Evolutionary conservation across 164 flowering plant genomes (phyloP).

Genomic region (Kingdonia uniflora): DNA sequence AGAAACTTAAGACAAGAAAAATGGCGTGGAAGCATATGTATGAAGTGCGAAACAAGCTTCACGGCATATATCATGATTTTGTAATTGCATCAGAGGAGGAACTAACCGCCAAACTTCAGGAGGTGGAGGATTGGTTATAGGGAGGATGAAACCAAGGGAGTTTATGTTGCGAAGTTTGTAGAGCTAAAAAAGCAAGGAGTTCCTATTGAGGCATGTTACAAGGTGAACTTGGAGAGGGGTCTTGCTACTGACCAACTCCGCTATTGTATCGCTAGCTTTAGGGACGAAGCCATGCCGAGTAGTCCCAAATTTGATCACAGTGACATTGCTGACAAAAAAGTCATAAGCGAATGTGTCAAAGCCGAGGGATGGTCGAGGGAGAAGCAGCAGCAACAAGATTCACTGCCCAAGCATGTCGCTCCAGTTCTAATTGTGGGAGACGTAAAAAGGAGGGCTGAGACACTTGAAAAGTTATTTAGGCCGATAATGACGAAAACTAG

Average conservation of each 20-base stretch:
- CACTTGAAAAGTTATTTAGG: slow-evolving; percentile 75
- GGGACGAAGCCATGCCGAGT: slow-evolving; percentile 73
- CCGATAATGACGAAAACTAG: slow-evolving; percentile 73
- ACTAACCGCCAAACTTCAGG: slow-evolving; percentile 59
- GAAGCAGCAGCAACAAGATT: slow-evolving; percentile 71
- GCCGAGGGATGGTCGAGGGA: slow-evolving; percentile 86
- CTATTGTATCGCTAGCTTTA: slow-evolving; percentile 68
- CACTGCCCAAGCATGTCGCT: slow-evolving; percentile 59
- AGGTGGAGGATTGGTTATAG: slow-evolving; percentile 85
- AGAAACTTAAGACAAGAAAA: slow-evolving; percentile 84
- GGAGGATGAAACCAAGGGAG: slow-evolving; percentile 99
- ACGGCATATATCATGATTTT: slow-evolving; percentile 72
- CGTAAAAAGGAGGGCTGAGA: slow-evolving; percentile 70
- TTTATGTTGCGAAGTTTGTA: slow-evolving; percentile 84
- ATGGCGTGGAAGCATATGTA: slow-evolving; percentile 96
- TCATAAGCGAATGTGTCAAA: slow-evolving; percentile 65
- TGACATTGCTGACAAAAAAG: slow-evolving; percentile 76
- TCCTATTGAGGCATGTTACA: slow-evolving; percentile 78
- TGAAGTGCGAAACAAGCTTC: slow-evolving; percentile 90
- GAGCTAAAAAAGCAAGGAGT: slow-evolving; percentile 94
- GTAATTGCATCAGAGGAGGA: slow-evolving; percentile 55
- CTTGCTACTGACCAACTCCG: slow-evolving; percentile 51
- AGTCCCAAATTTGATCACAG: slow-evolving; percentile 91
- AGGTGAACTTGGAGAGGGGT: slow-evolving; percentile 60
- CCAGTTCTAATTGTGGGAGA: slow-evolving; percentile 69